Conservation (phyloP, 208 protist species). For the Novymonas esmeraldas region DNA sequence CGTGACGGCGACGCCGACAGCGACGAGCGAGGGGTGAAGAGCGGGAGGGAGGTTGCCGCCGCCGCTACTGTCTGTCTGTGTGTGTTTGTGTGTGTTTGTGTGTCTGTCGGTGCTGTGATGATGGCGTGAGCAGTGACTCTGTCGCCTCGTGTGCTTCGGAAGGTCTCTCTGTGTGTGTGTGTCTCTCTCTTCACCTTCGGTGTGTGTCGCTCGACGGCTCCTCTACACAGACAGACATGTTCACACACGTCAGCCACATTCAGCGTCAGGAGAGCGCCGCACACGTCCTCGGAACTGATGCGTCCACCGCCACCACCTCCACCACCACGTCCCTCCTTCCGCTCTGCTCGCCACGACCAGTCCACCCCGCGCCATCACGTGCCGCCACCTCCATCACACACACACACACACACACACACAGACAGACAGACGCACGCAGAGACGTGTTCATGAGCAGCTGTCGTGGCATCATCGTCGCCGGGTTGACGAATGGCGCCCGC, state of each 20-base stretch:
- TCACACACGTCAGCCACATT: no score
- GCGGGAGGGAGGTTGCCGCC: neutral
- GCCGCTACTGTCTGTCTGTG: neutral
- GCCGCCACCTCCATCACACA: no score
- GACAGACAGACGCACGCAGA: neutral
- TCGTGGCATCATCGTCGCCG: slow-evolving; percentile 79
- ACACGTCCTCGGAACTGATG: no score
- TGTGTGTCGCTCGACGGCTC: no score
- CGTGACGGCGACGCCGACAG: neutral
- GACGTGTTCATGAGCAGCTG: slow-evolving; percentile 51
- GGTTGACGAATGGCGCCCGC: slow-evolving; percentile 69
- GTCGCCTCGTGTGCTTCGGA: no score
- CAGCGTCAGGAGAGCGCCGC: no score
- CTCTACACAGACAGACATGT: no score
- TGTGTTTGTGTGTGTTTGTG: neutral
- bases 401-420: neutral
- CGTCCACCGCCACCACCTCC: no score
- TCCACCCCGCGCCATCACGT: no score
- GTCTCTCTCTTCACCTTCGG: neutral
- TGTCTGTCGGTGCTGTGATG: neutral
- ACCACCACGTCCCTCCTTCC: neutral
- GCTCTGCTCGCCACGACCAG: neutral
- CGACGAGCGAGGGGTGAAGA: neutral
- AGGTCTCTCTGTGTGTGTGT: neutral
- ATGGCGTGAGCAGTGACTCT: no score